Evolutionary conservation across 2,329 filamentous ascomycete genomes (phyloP), one percentile per base, ranked within the genome.

Genomic region (Claviceps sp.): DNA sequence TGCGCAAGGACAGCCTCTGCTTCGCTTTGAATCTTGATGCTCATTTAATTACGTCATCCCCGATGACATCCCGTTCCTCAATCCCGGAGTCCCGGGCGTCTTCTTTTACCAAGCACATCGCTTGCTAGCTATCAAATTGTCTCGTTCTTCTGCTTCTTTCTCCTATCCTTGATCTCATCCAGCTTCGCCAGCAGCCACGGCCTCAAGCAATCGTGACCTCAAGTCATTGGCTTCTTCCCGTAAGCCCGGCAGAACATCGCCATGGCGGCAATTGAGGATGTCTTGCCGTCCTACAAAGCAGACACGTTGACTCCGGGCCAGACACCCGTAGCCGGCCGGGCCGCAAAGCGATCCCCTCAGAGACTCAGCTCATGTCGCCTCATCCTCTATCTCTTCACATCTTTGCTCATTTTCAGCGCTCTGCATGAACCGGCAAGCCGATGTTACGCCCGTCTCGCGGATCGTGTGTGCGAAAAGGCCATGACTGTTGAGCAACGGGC

Each of bases 401-500:
- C 60, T 1, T 50, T 68, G 0, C 26, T 66, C 4, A 51, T 56
- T 1, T 54, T 66, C 23, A 57, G 60, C 23, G 34, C 64, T 17
- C 54, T 66, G 34, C 58, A 62, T 45, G 50, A 58, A 40, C 59
- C 61, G n/a, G 53, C 60, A 26, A 51, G 46, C 7, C 55, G 54
- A 45, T 60, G 62, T 14, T 61, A 61, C 37, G 57, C 56, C 36
- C 56, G 54, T 13, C 48, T 59, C 13, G 58, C 55, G 37, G 54
- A 61, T n/a, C 57, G 61, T 47, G 13, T 47, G 51, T 62, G 60
- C 52, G 56, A 60, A 29, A 60, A 57, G 42, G 60, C 63, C 5
- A 57, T 59, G 52, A 67, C 68, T 4, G 59, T 74, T 22, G 70
- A 77, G 48, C 63, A 73, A 47, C 67, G 74, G 39, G 74, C 74